These are phyloP conservation scores for Ceratonia siliqua DNA, from an alignment of 306 rosid genomes.

Conservation along the genomic window DNA sequence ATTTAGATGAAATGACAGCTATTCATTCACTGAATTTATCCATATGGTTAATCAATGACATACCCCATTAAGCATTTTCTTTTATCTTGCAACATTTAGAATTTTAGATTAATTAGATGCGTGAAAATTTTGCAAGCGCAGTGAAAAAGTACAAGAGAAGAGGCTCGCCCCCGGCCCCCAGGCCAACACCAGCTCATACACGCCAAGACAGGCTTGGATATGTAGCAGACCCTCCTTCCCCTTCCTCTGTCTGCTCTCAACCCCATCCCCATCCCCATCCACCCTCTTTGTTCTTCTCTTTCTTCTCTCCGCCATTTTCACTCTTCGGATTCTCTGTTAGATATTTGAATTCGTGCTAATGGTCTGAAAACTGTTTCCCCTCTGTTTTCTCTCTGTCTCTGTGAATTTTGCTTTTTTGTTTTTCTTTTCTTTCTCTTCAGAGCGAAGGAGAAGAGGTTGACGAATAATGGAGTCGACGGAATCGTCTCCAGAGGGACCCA, in stretches of 20 bases:
- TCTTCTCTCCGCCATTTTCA: background rate
- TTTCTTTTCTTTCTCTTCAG: slow-evolving; percentile 24
- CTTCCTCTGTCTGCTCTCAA: background rate
- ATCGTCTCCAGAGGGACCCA: slow-evolving; percentile 86
- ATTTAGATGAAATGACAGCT: too few relatives aligned
- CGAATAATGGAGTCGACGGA: slow-evolving; percentile 88
- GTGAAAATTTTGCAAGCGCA: background rate
- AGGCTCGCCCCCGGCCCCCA: background rate
- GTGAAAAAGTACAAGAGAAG: background rate
- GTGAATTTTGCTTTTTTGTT: slow-evolving; percentile 18
- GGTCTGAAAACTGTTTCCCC: background rate
- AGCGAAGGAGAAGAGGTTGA: slow-evolving; percentile 29
- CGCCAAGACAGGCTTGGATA: background rate
- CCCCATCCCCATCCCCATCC: background rate
- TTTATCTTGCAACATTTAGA: too few relatives aligned
- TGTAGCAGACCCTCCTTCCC: slow-evolving; percentile 4
- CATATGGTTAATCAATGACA: too few relatives aligned
- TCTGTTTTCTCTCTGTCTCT: slow-evolving; percentile 14
- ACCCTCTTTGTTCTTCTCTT: background rate
- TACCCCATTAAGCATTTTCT: too few relatives aligned
- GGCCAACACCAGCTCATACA: background rate
- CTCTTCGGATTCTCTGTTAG: background rate
- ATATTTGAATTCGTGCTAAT: slow-evolving; percentile 7
- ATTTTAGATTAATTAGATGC: too few relatives aligned
- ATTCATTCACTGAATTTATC: too few relatives aligned